Evolutionary conservation across 2,329 filamentous ascomycete genomes (phyloP), one percentile per base, ranked within the genome.

Genomic region (Penicillium sp.): DNA sequence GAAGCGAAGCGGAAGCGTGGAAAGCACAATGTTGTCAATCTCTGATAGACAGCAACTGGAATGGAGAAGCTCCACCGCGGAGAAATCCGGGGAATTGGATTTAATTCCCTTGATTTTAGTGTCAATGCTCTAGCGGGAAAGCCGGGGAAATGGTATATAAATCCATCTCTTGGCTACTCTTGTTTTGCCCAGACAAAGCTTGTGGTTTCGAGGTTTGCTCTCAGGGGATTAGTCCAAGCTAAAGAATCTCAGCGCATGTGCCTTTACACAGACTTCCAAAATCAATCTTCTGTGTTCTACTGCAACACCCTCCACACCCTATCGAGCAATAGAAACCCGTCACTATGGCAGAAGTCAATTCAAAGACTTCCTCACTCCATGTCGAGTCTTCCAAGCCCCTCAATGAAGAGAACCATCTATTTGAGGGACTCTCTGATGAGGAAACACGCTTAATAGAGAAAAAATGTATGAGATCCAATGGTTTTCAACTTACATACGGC

Each of bases 351-450:
- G 43, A 48, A 11, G 31, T 47, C 22, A 51, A 38, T 13, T 46
- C 41, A 6, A 57, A 57, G 45, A 36, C 43, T 24, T 54, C 47
- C 8, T 57, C 54, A 6, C 18, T 32, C 2, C 54, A 57, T 21
- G 51, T 57, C 14, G 51, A 57, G 21, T 42, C 40, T 14, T 42
- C 40, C 40, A 42, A 42, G 21, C 40, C 40, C 1, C 22, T 42
- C 11, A 27, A 42, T 14, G 24, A 14, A n/a, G 40, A 42, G 4
- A 11, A 11, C 13, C 21, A 24, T 18, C 21, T 42, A 6, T 42
- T 42, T 14, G 40, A 42, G 11, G 40, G 40, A 22, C 40, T 42
- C 6, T 42, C 21, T 14, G 40, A 42, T 9, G 40, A 42, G 18
- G 40, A 42, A 42, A 42, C 40, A 4, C 16, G 21, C 10, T n/a